A percentile compares a stretch with the other conserved stretches of the same genome.
These are phyloP conservation scores for Penicillium cinerascens DNA, from an alignment of 495 filamentous ascomycete species.

Conservation along the genomic window DNA sequence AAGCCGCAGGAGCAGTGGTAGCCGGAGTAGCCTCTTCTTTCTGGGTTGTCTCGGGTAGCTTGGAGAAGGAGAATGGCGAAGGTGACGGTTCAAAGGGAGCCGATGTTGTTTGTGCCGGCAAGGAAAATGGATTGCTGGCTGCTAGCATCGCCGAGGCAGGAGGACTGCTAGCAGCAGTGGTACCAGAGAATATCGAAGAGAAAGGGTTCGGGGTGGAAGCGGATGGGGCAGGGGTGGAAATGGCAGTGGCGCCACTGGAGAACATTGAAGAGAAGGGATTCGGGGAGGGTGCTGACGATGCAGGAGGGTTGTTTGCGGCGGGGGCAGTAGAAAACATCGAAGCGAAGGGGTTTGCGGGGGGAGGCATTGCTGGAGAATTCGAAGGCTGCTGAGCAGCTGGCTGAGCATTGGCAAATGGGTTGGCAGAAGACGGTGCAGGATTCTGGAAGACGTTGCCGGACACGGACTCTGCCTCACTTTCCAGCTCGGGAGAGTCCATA, in stretches of 20 bases:
- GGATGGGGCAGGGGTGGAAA: not conserved
- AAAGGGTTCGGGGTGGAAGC: not conserved
- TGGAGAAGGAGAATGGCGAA: conserved; percentile 5
- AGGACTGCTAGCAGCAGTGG: not conserved
- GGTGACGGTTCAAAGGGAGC: not conserved
- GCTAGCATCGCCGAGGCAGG: not conserved
- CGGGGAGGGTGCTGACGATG: not conserved
- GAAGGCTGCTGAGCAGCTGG: not conserved
- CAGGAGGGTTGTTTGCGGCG: not conserved
- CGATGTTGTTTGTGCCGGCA: not conserved
- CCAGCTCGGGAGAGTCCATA: not conserved
- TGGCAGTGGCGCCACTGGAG: not conserved
- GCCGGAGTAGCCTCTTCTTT: conserved; percentile 1
- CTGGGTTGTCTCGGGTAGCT: not conserved
- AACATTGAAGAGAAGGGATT: conserved; percentile 11
- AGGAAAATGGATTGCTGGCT: not conserved
- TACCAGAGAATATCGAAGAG: not conserved
- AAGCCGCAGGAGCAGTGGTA: not conserved
- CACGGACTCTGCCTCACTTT: not conserved
- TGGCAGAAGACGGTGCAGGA: conserved; percentile 7
- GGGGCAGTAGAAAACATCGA: conserved; percentile 15
- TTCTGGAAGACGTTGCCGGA: conserved; percentile 7
- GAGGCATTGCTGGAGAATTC: not conserved
- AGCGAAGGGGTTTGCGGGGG: conserved; percentile 9
- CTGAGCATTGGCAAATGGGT: not conserved